phyloP scores from a whole-genome alignment of 768 basidiomycete genomes.

The Tubosaeta brunneosetosa region DNA sequence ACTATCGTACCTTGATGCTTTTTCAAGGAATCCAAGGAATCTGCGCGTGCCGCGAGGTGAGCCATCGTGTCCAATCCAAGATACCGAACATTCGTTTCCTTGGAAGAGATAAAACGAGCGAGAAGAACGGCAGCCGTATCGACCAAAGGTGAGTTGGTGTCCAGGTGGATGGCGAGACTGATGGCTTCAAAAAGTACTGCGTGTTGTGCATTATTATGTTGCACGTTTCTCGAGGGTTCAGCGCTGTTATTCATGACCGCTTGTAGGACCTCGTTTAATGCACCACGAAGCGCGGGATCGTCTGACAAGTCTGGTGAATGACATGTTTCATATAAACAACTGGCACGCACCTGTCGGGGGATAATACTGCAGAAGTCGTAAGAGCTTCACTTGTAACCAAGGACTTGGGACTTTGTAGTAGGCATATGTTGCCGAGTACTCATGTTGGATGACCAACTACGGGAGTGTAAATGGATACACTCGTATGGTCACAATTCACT shows the following conservation, averaged over 20 bases:
- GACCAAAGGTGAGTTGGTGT: constrained; percentile 86
- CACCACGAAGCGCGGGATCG: constrained; percentile 72
- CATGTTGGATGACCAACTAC: constrained; percentile 86
- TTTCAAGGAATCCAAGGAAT: constrained; percentile 89
- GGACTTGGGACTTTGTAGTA: constrained; percentile 98
- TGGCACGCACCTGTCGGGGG: constrained; percentile 75
- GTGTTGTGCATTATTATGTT: constrained; percentile 98
- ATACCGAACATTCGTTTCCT: constrained; percentile 98
- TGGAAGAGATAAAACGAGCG: constrained; percentile 94
- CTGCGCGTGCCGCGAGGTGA: constrained; percentile 91
- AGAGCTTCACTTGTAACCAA: constrained; percentile 95
- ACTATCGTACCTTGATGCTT: constrained; percentile 96
- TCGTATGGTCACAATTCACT: constrained; percentile 14
- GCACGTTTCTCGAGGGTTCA: constrained; percentile 89
- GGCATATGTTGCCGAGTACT: constrained; percentile 83
- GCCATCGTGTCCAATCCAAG: constrained; percentile 98
- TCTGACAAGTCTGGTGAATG: constrained; percentile 43
- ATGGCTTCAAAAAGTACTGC: constrained; percentile 99
- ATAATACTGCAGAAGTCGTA: constrained; percentile 92
- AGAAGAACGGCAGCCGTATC: constrained; percentile 84
- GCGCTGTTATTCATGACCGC: constrained; percentile 88
- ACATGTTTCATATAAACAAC: not conserved
- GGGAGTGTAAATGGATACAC: constrained; percentile 4
- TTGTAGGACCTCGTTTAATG: constrained; percentile 79
- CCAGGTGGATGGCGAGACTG: constrained; percentile 90